Evolutionary conservation across 1,139 yeast genomes (phyloP), one percentile per base, ranked within the genome.

Genomic region (Pichia sp.): DNA sequence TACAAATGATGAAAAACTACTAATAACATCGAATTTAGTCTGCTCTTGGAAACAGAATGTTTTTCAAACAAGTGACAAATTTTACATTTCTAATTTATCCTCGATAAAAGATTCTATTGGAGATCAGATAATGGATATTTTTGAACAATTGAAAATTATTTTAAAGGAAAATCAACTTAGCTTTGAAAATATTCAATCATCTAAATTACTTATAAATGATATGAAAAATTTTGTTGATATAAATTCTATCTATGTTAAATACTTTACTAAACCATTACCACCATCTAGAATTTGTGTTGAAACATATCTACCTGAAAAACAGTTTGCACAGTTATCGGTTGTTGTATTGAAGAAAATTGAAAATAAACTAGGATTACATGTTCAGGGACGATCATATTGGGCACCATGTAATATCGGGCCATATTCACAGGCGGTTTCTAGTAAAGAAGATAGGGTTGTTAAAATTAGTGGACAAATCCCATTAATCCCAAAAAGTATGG

Each of bases 361-460:
- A 0, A 51, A 52, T 26, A 80, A 81, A 56, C 69, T 69, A 39
- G 97, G 97, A 0, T 70, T 92, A 29, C 97, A 92, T 62, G 87
- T 92, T 4, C 88, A 92, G 58, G 88, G 97, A 1, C 73, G 92
- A 50, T 88, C 96, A 32, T 89, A 84, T 64, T 92, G 98, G 98
- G 97, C 97, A 0, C 98, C 98, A 0, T 94, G 95, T 42, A 92
- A 92, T 58, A 92, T 92, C 49, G 98, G 98, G 0, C 98, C 98
- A 0, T 92, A 92, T 63, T 90, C 98, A 0, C 98, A 92, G 65
- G 78, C 92, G 0, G 78, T 82, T 10, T 70, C 79, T 45, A 76
- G 73, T 47, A 63, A 64, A 7, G 68, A 67, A 25, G 73, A 75
- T 33, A 66, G 70, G 38, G 58, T 79, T 7, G 81, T 86, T 0